A percentile compares a stretch with the other conserved stretches of the same genome.
These are phyloP conservation scores for Prorocentrum cordatum DNA, from an alignment of 169 alveolate genomes.

Conservation along the genomic window DNA sequence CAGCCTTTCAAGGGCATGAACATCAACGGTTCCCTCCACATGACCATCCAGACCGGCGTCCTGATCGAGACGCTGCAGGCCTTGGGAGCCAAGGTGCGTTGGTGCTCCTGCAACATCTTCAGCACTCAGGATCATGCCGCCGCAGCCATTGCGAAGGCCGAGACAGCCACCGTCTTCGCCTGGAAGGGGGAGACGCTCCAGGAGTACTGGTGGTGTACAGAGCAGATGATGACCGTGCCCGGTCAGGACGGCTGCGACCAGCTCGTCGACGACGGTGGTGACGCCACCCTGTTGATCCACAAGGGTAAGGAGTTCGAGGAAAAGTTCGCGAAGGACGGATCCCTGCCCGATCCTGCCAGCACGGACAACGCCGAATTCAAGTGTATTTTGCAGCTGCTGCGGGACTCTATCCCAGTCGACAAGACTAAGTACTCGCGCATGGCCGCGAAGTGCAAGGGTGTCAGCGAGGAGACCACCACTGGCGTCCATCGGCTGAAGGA, in stretches of 20 bases:
- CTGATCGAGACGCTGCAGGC: conserved; percentile 84
- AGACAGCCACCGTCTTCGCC: conserved; percentile 90
- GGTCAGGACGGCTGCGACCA: conserved; percentile 89
- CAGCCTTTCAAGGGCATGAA: conserved; percentile 90
- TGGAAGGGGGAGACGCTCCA: conserved; percentile 93
- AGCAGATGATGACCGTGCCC: conserved; percentile 90
- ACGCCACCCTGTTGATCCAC: conserved; percentile 89
- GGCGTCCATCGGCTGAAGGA: conserved; percentile 91
- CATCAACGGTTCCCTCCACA: conserved; percentile 94
- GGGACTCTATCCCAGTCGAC: conserved; percentile 80
- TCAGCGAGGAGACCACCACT: conserved; percentile 97
- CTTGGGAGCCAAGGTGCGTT: conserved; percentile 93
- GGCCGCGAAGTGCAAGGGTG: conserved; percentile 87
- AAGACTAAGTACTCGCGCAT: conserved; percentile 87
- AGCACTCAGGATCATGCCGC: conserved; percentile 97
- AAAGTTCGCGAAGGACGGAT: conserved; percentile 39
- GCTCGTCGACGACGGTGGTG: conserved; percentile 98
- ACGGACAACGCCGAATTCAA: conserved; percentile 70
- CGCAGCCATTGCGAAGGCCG: conserved; percentile 85
- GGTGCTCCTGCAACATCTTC: conserved; percentile 97
- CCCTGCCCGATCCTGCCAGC: conserved; percentile 70
- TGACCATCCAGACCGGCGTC: conserved; percentile 92
- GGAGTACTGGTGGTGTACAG: conserved; percentile 97
- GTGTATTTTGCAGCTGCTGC: conserved; percentile 77
- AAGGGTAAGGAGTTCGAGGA: conserved; percentile 78